Evolutionary conservation across 2,329 filamentous ascomycete genomes (phyloP).

Genomic region (Arthrobotrys sphaeroides): DNA sequence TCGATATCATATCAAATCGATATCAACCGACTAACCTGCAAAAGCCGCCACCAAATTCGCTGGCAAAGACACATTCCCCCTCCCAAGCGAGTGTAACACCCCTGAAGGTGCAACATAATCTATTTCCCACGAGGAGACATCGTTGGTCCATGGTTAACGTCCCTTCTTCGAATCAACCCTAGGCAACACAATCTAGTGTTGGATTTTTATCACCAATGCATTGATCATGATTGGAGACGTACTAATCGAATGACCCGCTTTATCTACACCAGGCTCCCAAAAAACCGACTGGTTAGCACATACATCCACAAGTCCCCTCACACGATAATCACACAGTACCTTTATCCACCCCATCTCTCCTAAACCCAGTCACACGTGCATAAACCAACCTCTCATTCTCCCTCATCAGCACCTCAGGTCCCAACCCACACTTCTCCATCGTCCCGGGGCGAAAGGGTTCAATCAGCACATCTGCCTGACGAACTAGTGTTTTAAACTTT

Average conservation of each 20-base stretch:
- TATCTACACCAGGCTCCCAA: conserved; percentile 65
- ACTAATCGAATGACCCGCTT: conserved; percentile 56
- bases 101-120: conserved; percentile 93
- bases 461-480: conserved; percentile 81
- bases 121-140: conserved; percentile 74
- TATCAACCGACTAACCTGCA: conserved; percentile 65
- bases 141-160: background rate
- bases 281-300: conserved; percentile 60
- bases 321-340: conserved; percentile 65
- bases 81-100: conserved; percentile 76
- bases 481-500: conserved; percentile 73
- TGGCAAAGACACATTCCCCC: conserved; percentile 76
- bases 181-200: background rate
- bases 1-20: background rate
- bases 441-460: conserved; percentile 93
- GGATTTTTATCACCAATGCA: background rate
- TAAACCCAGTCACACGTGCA: conserved; percentile 87
- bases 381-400: conserved; percentile 80
- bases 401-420: conserved; percentile 72
- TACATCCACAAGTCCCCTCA: background rate
- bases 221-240: background rate
- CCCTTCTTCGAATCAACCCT: background rate
- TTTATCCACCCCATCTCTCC: conserved; percentile 83
- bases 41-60: conserved; percentile 91
- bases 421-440: conserved; percentile 81